A percentile compares a stretch with the other conserved stretches of the same genome.
These are phyloP conservation scores for Solanum lignicaule DNA, from an alignment of 257 asterid genomes.

Conservation along the genomic window DNA sequence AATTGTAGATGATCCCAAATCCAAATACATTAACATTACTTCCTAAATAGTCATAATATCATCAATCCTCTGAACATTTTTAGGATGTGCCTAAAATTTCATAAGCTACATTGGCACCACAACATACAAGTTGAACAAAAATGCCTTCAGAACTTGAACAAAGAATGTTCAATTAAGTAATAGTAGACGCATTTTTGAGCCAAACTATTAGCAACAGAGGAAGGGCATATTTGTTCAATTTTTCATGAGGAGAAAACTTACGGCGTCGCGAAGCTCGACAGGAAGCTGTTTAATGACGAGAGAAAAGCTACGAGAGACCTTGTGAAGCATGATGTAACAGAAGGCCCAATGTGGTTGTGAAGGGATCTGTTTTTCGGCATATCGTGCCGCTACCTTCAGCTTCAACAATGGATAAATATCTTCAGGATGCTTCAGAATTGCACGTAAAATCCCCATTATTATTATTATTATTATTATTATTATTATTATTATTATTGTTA, in stretches of 20 bases:
- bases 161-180: neutral
- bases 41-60: neutral
- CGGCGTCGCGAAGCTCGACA: conserved; percentile 89
- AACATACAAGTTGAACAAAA: neutral
- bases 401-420: conserved; percentile 79
- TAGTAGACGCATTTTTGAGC: neutral
- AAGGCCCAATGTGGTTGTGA: conserved; percentile 91
- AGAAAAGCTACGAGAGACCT: conserved; percentile 85
- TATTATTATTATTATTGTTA: neutral
- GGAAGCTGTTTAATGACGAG: conserved; percentile 91
- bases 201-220: neutral
- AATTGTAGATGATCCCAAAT: neutral
- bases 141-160: neutral
- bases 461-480: neutral
- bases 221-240: neutral
- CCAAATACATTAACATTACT: neutral
- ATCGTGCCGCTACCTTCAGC: conserved; percentile 57
- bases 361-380: conserved; percentile 86
- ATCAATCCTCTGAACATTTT: neutral
- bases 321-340: conserved; percentile 77
- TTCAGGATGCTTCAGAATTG: conserved; percentile 73
- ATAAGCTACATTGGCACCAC: neutral
- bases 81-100: neutral
- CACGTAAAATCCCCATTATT: conserved; percentile 60
- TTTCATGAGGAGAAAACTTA: conserved; percentile 13